Base-by-base conservation (phyloP, 371 early-diverging fungal genomes). In the Saksenaea vasiformis region DNA sequence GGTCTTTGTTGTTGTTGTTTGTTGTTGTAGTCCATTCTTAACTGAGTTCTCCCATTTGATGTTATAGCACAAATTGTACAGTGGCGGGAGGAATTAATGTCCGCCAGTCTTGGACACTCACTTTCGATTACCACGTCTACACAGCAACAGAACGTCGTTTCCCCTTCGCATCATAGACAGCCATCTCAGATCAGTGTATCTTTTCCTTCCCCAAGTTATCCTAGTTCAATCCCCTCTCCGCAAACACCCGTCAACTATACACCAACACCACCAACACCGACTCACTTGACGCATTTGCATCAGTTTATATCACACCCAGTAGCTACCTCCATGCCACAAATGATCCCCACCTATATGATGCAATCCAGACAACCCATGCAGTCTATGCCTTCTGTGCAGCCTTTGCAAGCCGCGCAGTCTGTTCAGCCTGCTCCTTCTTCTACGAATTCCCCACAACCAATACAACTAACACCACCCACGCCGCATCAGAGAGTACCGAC, bases 21-120 rank as follows among this genome's bases (percentile, higher is more conserved):
- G n/a, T n/a, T n/a, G n/a, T n/a, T n/a, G n/a, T n/a, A n/a, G n/a
- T n/a, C n/a, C n/a, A 47, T 19, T 22, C 3, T 4, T 47, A n/a
- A 15, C 10, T 15, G 22, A 47, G 27, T n/a, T n/a, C n/a, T n/a
- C n/a, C 10, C 13, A 41, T 19, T 13, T 34, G 31, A 41, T 13
- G 19, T 19, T 43, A 7, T 66, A 66, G 66, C 11, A 10, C 17
- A 26, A 24, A 62, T 69, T 37, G 56, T 34, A 41, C 57, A 62
- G 26, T 65, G 55, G 34, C 57, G 64, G 35, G 27, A 62, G 17
- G 67, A 67, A 26, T 38, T 69, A 11, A 34, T 54, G 27, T 54
- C 53, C 9, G 10, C 19, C 10, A 36, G 51, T 10, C 34, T 59
- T 24, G 60, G 53, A 22, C 37, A 58, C 58, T 26, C 61, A 17